These are phyloP conservation scores for Tulasnella sp. DNA, from an alignment of 768 basidiomycete species.

Conservation along the genomic window DNA sequence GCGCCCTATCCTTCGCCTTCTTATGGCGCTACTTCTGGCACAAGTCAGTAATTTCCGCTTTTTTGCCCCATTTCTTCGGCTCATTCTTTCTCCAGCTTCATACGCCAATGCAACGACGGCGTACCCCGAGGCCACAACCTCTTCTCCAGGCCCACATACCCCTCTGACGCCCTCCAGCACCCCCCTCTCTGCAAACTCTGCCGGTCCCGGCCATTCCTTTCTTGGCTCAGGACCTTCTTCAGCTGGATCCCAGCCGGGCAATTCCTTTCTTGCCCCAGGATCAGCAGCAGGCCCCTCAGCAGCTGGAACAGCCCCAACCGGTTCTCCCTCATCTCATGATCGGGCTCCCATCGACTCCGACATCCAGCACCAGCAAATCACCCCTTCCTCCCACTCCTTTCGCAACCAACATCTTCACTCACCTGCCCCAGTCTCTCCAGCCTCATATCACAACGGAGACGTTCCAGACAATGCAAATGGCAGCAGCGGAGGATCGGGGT, in stretches of 20 bases:
- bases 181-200: slow-evolving; percentile 19
- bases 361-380: not conserved
- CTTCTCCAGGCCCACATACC: slow-evolving; percentile 8
- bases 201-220: slow-evolving; percentile 48
- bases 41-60: not conserved
- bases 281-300: slow-evolving; percentile 30
- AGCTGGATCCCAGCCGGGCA: not conserved
- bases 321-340: slow-evolving; percentile 8
- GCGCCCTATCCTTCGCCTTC: slow-evolving; percentile 8
- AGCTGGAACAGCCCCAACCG: slow-evolving; percentile 22
- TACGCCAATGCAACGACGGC: not conserved
- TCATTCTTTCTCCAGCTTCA: not conserved
- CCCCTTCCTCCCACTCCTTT: slow-evolving; percentile 11
- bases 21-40: slow-evolving; percentile 3
- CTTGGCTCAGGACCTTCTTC: slow-evolving; percentile 35
- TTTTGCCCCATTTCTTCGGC: slow-evolving; percentile 3
- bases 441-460: slow-evolving; percentile 10
- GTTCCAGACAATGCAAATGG: not conserved
- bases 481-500: slow-evolving; percentile 8
- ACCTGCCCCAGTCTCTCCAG: slow-evolving; percentile 11
- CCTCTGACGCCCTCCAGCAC: slow-evolving; percentile 14
- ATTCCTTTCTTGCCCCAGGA: slow-evolving; percentile 62
- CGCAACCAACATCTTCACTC: slow-evolving; percentile 14
- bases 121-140: slow-evolving; percentile 16
- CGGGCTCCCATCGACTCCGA: slow-evolving; percentile 4